Percentiles rank a stretch among this genome's conserved stretches.
These are phyloP conservation scores for Orbilia javanica DNA, from an alignment of 2,329 filamentous ascomycete species.

Conservation along the genomic window DNA sequence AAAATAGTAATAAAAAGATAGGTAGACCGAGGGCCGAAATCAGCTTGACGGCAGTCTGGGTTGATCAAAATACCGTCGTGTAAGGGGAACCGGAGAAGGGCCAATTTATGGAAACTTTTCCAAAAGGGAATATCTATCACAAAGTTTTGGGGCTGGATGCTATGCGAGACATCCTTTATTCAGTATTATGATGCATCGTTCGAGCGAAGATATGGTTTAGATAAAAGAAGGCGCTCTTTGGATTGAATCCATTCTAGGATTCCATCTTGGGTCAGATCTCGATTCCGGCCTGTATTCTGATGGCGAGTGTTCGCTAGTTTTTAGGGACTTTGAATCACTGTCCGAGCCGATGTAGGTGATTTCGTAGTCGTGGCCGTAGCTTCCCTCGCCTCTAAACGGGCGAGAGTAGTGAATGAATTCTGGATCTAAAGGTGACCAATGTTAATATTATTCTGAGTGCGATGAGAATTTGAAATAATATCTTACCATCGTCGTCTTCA, in stretches of 20 bases:
- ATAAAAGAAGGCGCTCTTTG: conserved; percentile 50
- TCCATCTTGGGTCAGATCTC: conserved; percentile 49
- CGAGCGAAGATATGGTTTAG: background rate
- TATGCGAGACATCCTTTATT: background rate
- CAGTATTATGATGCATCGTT: background rate
- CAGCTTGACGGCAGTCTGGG: background rate
- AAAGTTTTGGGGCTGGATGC: background rate
- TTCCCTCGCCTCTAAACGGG: conserved; percentile 43
- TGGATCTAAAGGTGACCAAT: conserved; percentile 8
- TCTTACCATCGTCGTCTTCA: conserved; percentile 54
- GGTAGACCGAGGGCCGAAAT: background rate
- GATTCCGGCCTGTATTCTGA: conserved; percentile 57
- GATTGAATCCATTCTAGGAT: conserved; percentile 48
- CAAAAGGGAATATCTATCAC: background rate
- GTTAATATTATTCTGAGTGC: background rate
- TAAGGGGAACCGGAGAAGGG: background rate
- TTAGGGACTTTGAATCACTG: conserved; percentile 52
- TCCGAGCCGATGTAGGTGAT: conserved; percentile 50
- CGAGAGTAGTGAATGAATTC: conserved; percentile 53
- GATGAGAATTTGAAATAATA: background rate
- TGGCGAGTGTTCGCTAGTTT: conserved; percentile 50
- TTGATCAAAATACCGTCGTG: conserved; percentile 2
- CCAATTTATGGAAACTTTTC: conserved; percentile 16
- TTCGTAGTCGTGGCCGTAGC: conserved; percentile 50
- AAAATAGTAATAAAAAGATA: background rate